Conservation (phyloP, 495 filamentous ascomycete species). For the Tirmania nivea region DNA sequence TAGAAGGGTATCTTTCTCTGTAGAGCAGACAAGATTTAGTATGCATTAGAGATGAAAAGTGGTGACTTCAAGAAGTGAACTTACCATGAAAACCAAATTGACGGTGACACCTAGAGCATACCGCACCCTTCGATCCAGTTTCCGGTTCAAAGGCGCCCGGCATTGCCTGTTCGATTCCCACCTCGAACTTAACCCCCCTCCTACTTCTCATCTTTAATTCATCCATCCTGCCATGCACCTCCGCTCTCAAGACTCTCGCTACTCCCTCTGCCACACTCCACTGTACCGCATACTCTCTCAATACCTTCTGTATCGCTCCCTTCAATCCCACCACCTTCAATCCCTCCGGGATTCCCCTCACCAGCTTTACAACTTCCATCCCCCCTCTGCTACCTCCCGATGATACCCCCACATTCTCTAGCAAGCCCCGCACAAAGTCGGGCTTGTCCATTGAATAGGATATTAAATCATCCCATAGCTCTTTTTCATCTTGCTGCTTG, state of each 20-base stretch:
- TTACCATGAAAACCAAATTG: slow-evolving; percentile 16
- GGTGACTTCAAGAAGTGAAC: slow-evolving; percentile 34
- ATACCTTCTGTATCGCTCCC: slow-evolving; percentile 62
- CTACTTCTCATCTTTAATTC: slow-evolving; percentile 51
- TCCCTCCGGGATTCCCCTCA: slow-evolving; percentile 75
- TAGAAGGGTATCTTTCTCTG: slow-evolving; percentile 56
- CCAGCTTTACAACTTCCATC: slow-evolving; percentile 73
- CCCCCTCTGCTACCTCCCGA: slow-evolving; percentile 17
- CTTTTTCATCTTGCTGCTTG: slow-evolving; percentile 71
- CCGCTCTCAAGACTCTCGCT: slow-evolving; percentile 62
- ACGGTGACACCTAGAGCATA: slow-evolving; percentile 16
- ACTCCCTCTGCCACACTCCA: slow-evolving; percentile 75
- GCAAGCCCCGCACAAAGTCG: slow-evolving; percentile 69
- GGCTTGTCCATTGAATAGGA: slow-evolving; percentile 94
- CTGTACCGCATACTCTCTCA: slow-evolving; percentile 87
- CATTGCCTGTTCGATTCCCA: slow-evolving; percentile 16
- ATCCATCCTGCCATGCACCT: slow-evolving; percentile 67
- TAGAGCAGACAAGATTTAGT: slow-evolving; percentile 14
- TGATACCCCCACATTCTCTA: slow-evolving; percentile 72
- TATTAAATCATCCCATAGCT: slow-evolving; percentile 86
- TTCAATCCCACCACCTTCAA: slow-evolving; percentile 74
- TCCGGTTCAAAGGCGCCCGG: slow-evolving; percentile 3
- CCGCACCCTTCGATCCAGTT: slow-evolving; percentile 15
- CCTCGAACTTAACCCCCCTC: slow-evolving; percentile 73
- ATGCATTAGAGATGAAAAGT: slow-evolving; percentile 32